Conservation (phyloP, 345 rosid species). For the Eucalyptus curtisii region DNA sequence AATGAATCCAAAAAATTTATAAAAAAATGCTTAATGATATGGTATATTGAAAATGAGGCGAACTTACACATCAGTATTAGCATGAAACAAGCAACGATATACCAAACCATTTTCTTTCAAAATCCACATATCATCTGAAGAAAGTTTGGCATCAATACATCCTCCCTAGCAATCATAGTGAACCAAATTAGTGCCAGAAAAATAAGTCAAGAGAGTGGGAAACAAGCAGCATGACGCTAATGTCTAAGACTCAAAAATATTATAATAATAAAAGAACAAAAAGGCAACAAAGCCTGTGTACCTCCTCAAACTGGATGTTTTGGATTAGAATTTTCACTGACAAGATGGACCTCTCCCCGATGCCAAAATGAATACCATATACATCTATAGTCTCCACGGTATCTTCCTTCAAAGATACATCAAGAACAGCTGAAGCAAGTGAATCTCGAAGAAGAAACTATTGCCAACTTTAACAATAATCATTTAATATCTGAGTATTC, state of each 20-base stretch:
- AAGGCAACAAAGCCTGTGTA: conserved; percentile 3
- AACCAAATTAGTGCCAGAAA: background rate
- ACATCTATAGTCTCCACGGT: conserved; percentile 42
- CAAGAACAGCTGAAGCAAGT: background rate
- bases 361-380: conserved; percentile 25
- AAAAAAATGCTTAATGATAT: background rate
- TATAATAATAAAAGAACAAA: background rate
- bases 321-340: conserved; percentile 41
- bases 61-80: conserved; percentile 49
- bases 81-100: conserved; percentile 21
- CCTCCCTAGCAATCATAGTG: conserved; percentile 34
- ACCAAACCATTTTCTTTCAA: conserved; percentile 54
- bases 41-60: background rate
- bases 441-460: background rate
- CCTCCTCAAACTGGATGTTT: conserved; percentile 58
- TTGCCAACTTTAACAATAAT: background rate
- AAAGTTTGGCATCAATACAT: conserved; percentile 63
- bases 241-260: background rate
- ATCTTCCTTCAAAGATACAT: conserved; percentile 38
- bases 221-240: background rate
- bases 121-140: conserved; percentile 62
- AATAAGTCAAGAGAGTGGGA: background rate
- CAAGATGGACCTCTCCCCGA: conserved; percentile 26
- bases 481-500: background rate
- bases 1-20: background rate